Base-by-base conservation (phyloP, 108 stramenopile species). In the Nitzschia sp. region DNA sequence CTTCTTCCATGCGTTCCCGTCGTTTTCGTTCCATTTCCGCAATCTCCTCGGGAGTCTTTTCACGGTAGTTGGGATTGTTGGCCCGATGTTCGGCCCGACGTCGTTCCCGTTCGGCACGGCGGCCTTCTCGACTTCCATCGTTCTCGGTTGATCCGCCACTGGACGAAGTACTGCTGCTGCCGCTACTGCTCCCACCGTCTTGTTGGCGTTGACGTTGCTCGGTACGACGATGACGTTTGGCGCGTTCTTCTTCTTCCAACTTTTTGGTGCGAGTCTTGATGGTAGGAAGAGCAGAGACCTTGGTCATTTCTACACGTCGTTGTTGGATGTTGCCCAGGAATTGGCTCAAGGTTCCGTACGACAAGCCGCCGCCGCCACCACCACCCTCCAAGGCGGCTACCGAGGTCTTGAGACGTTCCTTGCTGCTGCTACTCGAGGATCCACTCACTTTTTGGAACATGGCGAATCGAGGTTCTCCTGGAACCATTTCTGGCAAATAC, bases 201-300 rank as follows among this genome's bases (percentile, higher is more conserved):
- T 86, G 21, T 54, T 70, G 63, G 44, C 75, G 51, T 34, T 69
- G 53, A 41, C 77, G 70, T 53, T 85, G 84, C 41, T 83, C 80
- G 42, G 65, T 51, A 42, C 77, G 76, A n/a, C 91, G 85, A 46
- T 90, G 73, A 40, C 91, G 83, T 54, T 93, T 93, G 46, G 70
- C 76, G 10, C 77, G 72, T 69, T 90, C 88, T 26, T 79, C 70
- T 51, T 90, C 82, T 59, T 82, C 92, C 43, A 93, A 66, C 67
- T 93, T 92, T 69, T 88, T 93, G 14, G 92, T 84, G 11, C 92
- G 76, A 0, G 92, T 93, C 71, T 93, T 93, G 63, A 93, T 79
- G 17, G 69, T 78, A 9, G 92, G 92, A 7, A 88, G 61, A n/a
- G 75, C 51, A 20, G 87, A 63, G 26, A 90, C 67, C 57, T 82